These are phyloP conservation scores for Cladorrhinum sp. DNA, from an alignment of 2,329 filamentous ascomycete species.

Conservation along the genomic window DNA sequence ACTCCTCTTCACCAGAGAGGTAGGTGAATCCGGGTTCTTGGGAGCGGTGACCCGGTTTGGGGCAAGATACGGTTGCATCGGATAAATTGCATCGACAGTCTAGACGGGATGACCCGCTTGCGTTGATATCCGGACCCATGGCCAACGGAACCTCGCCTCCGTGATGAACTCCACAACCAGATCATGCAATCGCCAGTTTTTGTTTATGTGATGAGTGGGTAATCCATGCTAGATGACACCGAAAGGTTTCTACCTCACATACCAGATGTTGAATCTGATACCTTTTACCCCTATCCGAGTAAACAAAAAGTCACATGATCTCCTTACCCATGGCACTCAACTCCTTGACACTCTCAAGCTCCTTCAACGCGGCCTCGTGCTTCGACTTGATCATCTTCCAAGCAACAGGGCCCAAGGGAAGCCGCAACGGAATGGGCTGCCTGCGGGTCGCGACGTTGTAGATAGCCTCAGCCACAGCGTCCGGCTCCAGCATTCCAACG, in stretches of 20 bases:
- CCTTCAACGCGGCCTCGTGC: conserved; percentile 11
- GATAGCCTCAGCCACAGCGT: conserved; percentile 36
- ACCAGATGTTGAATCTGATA: not conserved
- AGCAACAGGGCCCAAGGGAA: conserved; percentile 40
- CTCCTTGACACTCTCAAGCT: conserved; percentile 19
- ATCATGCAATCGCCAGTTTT: not conserved
- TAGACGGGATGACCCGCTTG: conserved; percentile 6
- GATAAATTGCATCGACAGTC: conserved; percentile 2
- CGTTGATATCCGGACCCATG: not conserved
- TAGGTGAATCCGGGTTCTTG: not conserved
- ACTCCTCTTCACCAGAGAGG: not conserved
- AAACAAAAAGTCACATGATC: conserved; percentile 6
- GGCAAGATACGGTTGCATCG: conserved; percentile 4
- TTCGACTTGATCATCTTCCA: conserved; percentile 27
- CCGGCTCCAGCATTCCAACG: conserved; percentile 32
- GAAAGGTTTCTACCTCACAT: too few species aligned
- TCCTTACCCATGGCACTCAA: conserved; percentile 17
- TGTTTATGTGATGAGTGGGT: too few species aligned
- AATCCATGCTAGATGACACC: too few species aligned
- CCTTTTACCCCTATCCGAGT: not conserved
- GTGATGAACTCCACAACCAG: not conserved
- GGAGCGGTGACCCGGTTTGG: conserved; percentile 4
- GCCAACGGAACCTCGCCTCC: conserved; percentile 4
- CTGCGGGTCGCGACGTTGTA: conserved; percentile 36
- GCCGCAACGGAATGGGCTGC: conserved; percentile 38